A percentile compares a stretch with the other conserved stretches of the same genome.
These are phyloP conservation scores for Withania somnifera DNA, from an alignment of 305 asterid genomes.

Conservation along the genomic window DNA sequence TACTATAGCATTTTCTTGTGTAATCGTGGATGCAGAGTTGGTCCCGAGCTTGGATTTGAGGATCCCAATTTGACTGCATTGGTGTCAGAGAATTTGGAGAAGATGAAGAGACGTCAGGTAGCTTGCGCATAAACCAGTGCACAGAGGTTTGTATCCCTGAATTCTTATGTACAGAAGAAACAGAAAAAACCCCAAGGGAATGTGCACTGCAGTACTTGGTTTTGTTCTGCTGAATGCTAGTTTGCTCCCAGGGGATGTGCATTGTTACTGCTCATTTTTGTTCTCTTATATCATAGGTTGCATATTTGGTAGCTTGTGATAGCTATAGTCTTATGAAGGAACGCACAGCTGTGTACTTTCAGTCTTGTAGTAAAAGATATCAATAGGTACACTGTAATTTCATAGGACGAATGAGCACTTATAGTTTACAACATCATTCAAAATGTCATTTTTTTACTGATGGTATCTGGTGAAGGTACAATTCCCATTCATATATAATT, in stretches of 20 bases:
- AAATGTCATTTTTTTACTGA: neutral
- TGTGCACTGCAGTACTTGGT: conserved; percentile 1
- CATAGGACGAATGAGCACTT: neutral
- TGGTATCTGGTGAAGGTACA: neutral
- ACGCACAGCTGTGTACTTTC: neutral
- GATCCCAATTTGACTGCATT: conserved; percentile 70
- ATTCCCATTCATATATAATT: neutral
- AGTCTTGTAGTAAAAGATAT: neutral
- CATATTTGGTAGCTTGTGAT: neutral
- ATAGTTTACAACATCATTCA: neutral
- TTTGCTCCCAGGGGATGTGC: neutral
- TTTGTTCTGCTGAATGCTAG: neutral
- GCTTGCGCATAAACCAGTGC: conserved; percentile 35
- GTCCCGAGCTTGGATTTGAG: conserved; percentile 75
- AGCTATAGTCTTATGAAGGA: neutral
- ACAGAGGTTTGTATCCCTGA: neutral
- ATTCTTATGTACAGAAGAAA: neutral
- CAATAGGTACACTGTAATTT: neutral
- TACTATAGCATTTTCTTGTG: neutral
- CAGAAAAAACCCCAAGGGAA: neutral
- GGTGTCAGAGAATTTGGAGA: conserved; percentile 76
- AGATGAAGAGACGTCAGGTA: conserved; percentile 58
- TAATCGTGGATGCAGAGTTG: conserved; percentile 36
- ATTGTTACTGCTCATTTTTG: neutral
- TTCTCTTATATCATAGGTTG: neutral